Percentiles rank a stretch among this genome's conserved stretches.
These are phyloP conservation scores for Aegilops tauschii DNA, from an alignment of 176 grass and related monocot species.

Conservation along the genomic window DNA sequence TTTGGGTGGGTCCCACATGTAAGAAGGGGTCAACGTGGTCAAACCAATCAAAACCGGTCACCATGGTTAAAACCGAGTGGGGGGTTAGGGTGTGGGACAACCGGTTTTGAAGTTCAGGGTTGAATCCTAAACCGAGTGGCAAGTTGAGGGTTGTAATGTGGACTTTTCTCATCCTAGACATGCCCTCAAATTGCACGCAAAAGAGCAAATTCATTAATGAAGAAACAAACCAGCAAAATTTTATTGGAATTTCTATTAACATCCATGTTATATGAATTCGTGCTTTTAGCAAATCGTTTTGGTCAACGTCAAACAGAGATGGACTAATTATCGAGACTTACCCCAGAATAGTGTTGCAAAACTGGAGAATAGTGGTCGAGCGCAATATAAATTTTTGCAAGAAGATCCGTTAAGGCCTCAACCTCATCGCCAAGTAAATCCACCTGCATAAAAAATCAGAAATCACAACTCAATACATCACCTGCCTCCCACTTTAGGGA, in stretches of 20 bases:
- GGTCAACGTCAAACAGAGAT: neutral
- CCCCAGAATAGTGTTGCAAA: constrained; percentile 64
- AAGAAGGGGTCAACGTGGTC: too few relatives aligned
- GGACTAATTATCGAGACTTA: constrained; percentile 20
- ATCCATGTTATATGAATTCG: neutral
- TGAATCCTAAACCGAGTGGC: too few relatives aligned
- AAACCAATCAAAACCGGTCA: too few relatives aligned
- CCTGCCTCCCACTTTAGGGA: neutral
- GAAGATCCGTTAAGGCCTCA: constrained; percentile 59
- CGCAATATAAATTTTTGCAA: constrained; percentile 69
- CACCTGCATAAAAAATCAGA: constrained; percentile 38
- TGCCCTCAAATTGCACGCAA: neutral
- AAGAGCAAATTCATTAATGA: neutral
- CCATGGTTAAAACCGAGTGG: too few relatives aligned
- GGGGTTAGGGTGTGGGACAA: too few relatives aligned
- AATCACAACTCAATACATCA: neutral
- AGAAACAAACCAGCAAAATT: neutral
- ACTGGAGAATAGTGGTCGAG: constrained; percentile 78
- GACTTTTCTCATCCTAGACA: neutral
- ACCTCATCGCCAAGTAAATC: constrained; percentile 83
- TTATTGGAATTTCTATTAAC: neutral
- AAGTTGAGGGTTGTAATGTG: too few relatives aligned
- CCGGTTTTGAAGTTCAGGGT: too few relatives aligned
- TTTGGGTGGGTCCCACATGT: too few relatives aligned
- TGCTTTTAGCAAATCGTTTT: neutral